These are phyloP conservation scores for Carex kokanica DNA, from an alignment of 176 grass and related monocot species.

Conservation along the genomic window DNA sequence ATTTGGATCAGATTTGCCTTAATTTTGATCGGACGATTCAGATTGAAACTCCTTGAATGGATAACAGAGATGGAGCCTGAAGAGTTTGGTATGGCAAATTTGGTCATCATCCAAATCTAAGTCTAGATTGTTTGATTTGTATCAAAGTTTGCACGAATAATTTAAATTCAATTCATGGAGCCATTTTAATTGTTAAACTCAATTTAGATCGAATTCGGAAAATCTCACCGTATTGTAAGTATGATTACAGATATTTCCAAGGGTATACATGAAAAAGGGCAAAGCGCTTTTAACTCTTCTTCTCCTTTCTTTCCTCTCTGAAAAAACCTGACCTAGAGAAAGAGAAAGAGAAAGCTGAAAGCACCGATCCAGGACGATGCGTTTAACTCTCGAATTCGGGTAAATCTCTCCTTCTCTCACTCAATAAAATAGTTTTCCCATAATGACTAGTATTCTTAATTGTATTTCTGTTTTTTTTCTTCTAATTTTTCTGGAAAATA, in stretches of 20 bases:
- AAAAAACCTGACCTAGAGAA: constrained; percentile 11
- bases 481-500: neutral
- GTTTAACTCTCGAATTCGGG: constrained; percentile 87
- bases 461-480: neutral
- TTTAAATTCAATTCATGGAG: no score
- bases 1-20: no score
- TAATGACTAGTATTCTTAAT: neutral
- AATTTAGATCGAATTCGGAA: neutral
- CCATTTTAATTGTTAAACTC: no score
- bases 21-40: no score
- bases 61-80: no score
- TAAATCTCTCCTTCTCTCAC: constrained; percentile 18
- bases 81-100: no score
- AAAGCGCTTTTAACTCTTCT: neutral
- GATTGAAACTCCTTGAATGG: no score
- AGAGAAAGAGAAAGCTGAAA: no score
- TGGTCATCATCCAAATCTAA: no score
- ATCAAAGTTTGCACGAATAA: no score
- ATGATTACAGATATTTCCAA: neutral
- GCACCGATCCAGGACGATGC: constrained; percentile 31
- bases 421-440: neutral
- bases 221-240: neutral
- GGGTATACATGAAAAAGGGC: neutral
- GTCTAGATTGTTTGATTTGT: no score
- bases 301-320: neutral